A percentile compares a stretch with the other conserved stretches of the same genome.
These are phyloP conservation scores for Glutinoglossum americanum DNA, from an alignment of 495 filamentous ascomycete genomes.

Conservation along the genomic window DNA sequence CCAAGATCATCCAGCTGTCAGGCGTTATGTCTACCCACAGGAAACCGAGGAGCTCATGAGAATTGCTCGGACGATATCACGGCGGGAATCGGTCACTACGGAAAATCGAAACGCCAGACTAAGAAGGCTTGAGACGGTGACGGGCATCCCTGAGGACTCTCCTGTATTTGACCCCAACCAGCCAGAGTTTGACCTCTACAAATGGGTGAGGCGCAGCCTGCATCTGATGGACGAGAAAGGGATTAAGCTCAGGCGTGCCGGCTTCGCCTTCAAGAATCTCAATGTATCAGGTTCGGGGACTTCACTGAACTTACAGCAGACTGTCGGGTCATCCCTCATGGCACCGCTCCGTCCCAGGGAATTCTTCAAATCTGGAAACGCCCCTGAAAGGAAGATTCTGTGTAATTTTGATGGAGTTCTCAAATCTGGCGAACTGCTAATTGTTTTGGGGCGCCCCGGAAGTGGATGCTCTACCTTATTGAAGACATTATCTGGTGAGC, in stretches of 20 bases:
- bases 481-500: conserved; percentile 61
- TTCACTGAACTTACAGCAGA: conserved; percentile 33
- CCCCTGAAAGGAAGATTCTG: conserved; percentile 29
- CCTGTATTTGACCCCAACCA: neutral
- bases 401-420: conserved; percentile 64
- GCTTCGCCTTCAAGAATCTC: conserved; percentile 29
- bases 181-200: neutral
- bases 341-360: conserved; percentile 27
- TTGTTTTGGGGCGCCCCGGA: conserved; percentile 60
- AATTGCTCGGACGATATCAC: neutral
- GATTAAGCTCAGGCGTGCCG: neutral
- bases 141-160: neutral
- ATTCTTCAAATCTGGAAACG: neutral
- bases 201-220: neutral
- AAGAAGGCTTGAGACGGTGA: neutral
- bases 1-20: neutral
- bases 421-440: conserved; percentile 53
- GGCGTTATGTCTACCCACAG: neutral
- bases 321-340: conserved; percentile 26
- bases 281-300: conserved; percentile 31
- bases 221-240: neutral
- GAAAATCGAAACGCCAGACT: neutral
- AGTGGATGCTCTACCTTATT: conserved; percentile 61
- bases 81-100: neutral
- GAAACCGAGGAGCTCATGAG: neutral